These are phyloP conservation scores for Alternaria viburni DNA, from an alignment of 2,329 filamentous ascomycete species.

Conservation along the genomic window DNA sequence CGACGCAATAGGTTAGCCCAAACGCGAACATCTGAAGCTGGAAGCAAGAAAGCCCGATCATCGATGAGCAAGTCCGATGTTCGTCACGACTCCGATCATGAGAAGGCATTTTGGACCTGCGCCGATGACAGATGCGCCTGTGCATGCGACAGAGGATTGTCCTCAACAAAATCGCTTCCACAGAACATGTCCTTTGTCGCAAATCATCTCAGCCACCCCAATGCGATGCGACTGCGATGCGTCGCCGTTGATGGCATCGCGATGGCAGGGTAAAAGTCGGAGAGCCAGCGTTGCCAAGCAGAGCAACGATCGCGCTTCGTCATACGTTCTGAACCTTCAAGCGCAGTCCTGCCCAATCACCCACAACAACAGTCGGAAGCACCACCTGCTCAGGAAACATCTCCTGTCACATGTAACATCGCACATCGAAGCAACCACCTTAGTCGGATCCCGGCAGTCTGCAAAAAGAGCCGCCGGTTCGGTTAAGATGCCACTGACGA, in stretches of 20 bases:
- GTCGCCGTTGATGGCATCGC: not conserved
- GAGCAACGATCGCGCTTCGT: not conserved
- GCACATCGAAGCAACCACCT: not conserved
- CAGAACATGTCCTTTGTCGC: not conserved
- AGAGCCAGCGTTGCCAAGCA: conserved; percentile 3
- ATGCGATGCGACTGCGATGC: not conserved
- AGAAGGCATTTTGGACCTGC: not conserved
- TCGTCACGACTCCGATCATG: not conserved
- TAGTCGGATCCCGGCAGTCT: not conserved
- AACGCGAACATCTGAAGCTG: not conserved
- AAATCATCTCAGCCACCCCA: not conserved
- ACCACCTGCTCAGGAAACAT: conserved; percentile 1
- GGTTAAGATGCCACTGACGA: conserved; percentile 12
- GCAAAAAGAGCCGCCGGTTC: conserved; percentile 3
- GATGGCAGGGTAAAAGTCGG: not conserved
- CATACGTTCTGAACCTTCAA: not conserved
- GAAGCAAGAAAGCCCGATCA: not conserved
- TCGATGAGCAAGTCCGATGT: not conserved
- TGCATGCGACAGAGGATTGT: not conserved
- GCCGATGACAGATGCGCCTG: not conserved
- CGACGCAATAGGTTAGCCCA: not conserved
- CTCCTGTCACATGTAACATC: conserved; percentile 8
- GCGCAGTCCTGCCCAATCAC: not conserved
- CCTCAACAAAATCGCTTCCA: not conserved
- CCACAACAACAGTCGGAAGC: not conserved